Base-by-base conservation (phyloP, 345 rosid genomes). In the Cardamine occulta region DNA sequence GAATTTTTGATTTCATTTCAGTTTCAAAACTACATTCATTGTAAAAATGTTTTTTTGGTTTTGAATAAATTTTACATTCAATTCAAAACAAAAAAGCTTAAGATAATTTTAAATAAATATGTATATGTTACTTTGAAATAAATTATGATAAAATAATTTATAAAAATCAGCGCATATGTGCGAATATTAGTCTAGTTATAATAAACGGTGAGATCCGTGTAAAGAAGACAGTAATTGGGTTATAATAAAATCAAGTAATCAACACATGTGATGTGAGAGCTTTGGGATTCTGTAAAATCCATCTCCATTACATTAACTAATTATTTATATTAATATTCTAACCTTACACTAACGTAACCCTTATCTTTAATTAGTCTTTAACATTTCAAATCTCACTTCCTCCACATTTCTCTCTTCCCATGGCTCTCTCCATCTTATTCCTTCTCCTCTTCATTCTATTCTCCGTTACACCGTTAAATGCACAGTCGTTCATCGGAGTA, bases 401-500 rank as follows among this genome's bases (percentile, higher is more conserved):
- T 72, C 59, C 53, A 40, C 65, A 42, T 34, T 60, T 49, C 53
- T 73, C 26, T 29, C 21, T 19, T 7, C 17, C 21, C 42, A 74
- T 74, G 78, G 66, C 60, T 66, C 72, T 37, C 67, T 47, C 29
- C 31, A 34, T 34, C 40, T n/a, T 56, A 58, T 7, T 47, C 39
- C 5, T 2, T 40, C 29, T 65, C 55, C 5, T 54, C 21, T 9
- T 44, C 71, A 10, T 23, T 45, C n/a, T 58, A 47, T 37, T 66
- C 37, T 60, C 32, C 14, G 0, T 18, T 62, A 24, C 19, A 12
- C 48, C 23, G 14, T 26, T 82, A 87, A 88, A 77, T 31, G 72
- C 91, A 21, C 82, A 93, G 59, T 75, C 95, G 2, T 93, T 86
- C 73, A 73, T 93, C 31, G 96, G 96, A 14, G 89, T 89, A 29